Conservation (phyloP, 768 basidiomycete genomes). For the Naematelia encephala region DNA sequence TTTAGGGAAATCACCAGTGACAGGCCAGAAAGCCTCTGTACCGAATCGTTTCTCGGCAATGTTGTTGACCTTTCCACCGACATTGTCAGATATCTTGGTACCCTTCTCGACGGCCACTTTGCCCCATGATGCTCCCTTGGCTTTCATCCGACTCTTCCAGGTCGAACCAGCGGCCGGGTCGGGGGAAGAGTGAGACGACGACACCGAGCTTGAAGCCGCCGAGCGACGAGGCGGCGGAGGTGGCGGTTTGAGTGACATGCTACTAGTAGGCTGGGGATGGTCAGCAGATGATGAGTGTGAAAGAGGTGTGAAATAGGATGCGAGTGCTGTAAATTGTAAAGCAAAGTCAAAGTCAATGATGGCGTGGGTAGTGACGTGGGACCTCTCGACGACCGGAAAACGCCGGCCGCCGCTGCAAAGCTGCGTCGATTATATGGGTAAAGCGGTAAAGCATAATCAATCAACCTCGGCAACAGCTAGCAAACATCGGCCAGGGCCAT, state of each 20-base stretch:
- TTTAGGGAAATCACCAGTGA: slow-evolving; percentile 46
- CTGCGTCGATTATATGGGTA: too few species aligned
- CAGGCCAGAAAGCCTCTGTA: slow-evolving; percentile 49
- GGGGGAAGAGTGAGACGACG: neutral
- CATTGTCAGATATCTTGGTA: slow-evolving; percentile 36
- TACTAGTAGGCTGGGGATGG: neutral
- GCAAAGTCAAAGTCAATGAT: too few species aligned
- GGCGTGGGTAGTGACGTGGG: too few species aligned
- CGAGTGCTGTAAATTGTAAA: too few species aligned
- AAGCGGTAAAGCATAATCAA: too few species aligned
- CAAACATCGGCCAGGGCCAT: too few species aligned
- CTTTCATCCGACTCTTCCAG: slow-evolving; percentile 29
- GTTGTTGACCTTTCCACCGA: slow-evolving; percentile 45
- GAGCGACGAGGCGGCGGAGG: slow-evolving; percentile 3
- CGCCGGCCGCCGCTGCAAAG: too few species aligned
- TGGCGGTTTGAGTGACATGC: slow-evolving; percentile 8
- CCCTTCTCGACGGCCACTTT: slow-evolving; percentile 44
- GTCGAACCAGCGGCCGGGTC: neutral
- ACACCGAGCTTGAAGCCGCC: neutral
- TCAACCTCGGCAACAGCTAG: too few species aligned
- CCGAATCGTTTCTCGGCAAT: slow-evolving; percentile 49
- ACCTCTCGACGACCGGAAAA: too few species aligned
- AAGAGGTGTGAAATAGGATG: neutral
- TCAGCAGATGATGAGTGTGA: neutral
- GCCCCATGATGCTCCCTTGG: slow-evolving; percentile 33